Base-by-base conservation (phyloP, 139 green algal species). In the Chlamydomonas schloesseri region DNA sequence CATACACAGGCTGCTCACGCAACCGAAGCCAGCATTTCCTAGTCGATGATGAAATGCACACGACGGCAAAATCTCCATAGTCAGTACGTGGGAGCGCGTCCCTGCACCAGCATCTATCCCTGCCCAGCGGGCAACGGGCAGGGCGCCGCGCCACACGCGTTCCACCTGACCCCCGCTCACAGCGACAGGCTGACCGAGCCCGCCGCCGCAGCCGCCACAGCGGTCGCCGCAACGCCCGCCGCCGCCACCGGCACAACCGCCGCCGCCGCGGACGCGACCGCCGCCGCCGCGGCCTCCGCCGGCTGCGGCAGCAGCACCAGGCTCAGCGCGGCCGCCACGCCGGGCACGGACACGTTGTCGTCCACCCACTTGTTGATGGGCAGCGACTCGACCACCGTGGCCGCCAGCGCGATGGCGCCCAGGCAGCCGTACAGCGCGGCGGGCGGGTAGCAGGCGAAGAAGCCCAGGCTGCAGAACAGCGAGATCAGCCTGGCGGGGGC, bases 281-380 rank as follows among this genome's bases (percentile, higher is more conserved):
- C 78, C 6, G 10, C 47, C 46, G 18, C 31, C 47, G 36, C 31
- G 46, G 67, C 67, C 47, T 76, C 79, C 34, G n/a, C 83, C 29
- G 86, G 70, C 47, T 88, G 68, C 21, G 89, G 83, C 62, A 93
- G 85, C 62, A 90, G 73, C 69, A 85, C 20, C 79, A 84, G 68
- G 57, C 77, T 84, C 0, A 80, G 55, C 18, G 86, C 71, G 21
- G 89, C 89, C 6, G 94, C 90, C 18, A 94, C 81, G 10, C 88
- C 65, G 4, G 97, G 97, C n/a, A 99, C 97, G 23, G 93, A 95
- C 31, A 99, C 77, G 87, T 99, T 99, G 88, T 99, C 97, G 84
- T 99, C 97, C 15, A 99, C n/a, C 33, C 81, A 78, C 46, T 74
- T 33, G 82, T 95, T 97, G 58, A 98, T 89, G 2, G 97, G 97